Base-by-base conservation (phyloP, 2,329 filamentous ascomycete genomes). In the Arthrocladium fulminans region DNA sequence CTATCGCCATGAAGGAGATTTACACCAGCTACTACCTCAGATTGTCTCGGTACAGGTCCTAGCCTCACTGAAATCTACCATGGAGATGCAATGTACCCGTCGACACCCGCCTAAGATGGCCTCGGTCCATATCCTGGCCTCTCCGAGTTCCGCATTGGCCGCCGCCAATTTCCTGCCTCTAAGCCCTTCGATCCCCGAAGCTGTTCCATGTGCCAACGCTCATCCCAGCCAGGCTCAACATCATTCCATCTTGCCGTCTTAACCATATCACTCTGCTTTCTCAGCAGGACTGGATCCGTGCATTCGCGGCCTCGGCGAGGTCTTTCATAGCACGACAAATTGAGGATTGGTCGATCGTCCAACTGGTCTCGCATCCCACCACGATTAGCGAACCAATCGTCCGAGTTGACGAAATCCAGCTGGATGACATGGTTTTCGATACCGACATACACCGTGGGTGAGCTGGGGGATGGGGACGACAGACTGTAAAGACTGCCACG, bases 401-500 rank as follows among this genome's bases (percentile, higher is more conserved):
- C 68, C 2, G 67, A 70, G 1, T 66, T 67, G 2, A 63, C 61
- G 51, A 72, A 69, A 49, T 72, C 68, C 2, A 73, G 60, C 7
- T 67, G 65, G 20, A 70, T 52, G 3, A 72, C 59, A 20, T 66
- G 65, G 30, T 68, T 64, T 25, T 67, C 64, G 12, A 72, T 58
- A 2, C 70, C 70, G 9, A 67, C 64, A 50, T 70, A 73, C n/a
- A 72, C 55, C 3, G 69, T 71, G 20, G 67, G 63, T 0, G 70
- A 73, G 25, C 65, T 63, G 7, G 66, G 61, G 2, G 69, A 72
- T 2, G 70, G 70, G 1, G 65, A 64, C 7, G 66, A 69, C 55
- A 73, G 64, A 12, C 63, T 64, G 51, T 72, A 72, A 19, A 73
- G 65, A 5, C 68, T 64, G 3, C 69, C 69, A 9, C 67, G 63